Conservation (phyloP, 768 basidiomycete genomes). For the Agaricus blazei region DNA sequence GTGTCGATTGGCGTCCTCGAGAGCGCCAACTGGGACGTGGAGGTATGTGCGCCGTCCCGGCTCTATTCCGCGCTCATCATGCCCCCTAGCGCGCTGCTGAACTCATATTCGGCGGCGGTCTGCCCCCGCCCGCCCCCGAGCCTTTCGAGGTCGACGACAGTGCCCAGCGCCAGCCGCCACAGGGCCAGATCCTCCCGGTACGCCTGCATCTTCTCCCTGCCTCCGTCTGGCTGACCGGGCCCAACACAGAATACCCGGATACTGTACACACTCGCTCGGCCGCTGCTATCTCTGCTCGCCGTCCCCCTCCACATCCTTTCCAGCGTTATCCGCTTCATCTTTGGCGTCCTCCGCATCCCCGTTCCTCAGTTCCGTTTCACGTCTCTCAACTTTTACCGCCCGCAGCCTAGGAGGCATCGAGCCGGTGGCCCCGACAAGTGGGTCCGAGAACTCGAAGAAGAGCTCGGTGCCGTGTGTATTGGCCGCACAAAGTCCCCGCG, state of each 20-base stretch:
- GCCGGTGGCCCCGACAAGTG: constrained; percentile 61
- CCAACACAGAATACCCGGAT: not conserved
- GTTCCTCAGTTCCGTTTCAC: constrained; percentile 52
- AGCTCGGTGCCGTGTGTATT: constrained; percentile 70
- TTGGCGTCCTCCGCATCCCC: constrained; percentile 63
- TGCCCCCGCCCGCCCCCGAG: constrained; percentile 21
- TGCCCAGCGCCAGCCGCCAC: constrained; percentile 22
- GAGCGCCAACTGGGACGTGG: constrained; percentile 67
- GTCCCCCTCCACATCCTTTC: constrained; percentile 59
- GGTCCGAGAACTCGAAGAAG: constrained; percentile 78
- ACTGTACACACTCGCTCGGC: constrained; percentile 23
- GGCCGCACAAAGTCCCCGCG: constrained; percentile 31
- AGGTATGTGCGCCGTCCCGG: constrained; percentile 33
- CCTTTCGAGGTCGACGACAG: constrained; percentile 51
- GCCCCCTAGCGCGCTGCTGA: constrained; percentile 49
- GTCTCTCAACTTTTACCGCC: constrained; percentile 40
- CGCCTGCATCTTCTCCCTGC: not conserved
- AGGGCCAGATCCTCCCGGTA: constrained; percentile 12
- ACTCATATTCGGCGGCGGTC: constrained; percentile 43
- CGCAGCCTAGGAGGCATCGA: constrained; percentile 30
- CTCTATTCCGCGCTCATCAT: not conserved
- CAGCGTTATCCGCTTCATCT: constrained; percentile 58
- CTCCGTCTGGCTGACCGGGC: not conserved
- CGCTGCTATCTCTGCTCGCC: constrained; percentile 45
- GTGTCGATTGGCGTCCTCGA: constrained; percentile 55